Base-by-base conservation (phyloP, 2,329 filamentous ascomycete species). In the Calonectria pauciramosa region DNA sequence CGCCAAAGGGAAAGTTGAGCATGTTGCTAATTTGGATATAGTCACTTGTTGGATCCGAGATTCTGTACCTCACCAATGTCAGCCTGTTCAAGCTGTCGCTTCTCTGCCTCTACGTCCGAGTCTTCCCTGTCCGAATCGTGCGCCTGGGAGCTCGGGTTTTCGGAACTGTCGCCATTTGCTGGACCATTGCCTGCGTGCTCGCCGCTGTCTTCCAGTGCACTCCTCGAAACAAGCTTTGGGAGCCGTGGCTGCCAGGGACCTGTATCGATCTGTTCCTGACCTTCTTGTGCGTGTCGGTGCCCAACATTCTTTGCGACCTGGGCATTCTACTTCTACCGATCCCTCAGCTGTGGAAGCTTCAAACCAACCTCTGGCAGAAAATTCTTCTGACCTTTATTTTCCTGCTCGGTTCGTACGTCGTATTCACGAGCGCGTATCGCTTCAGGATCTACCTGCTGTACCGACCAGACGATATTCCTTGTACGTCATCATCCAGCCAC, bases 61-160 rank as follows among this genome's bases (percentile, higher is more conserved):
- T 63, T 26, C 3, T 63, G 23, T 63, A 63, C 56, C 56, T 63
- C 23, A 63, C 56, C 23, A 63, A 63, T 10, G 56, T 63, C 23
- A 63, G 56, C 8, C 56, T 63, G 4, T 63, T 63, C 36, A 63
- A 63, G 34, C 36, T 63, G 10, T 63, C 56, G 16, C 34, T 63
- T 20, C 56, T 63, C 34, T 63, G 56, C n/a, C 56, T 63, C 34
- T 63, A 63, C 34, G 56, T 63, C 34, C 34, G 56, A 41, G 56
- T 63, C 20, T 63, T 63, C 2, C 56, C 56, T 2, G 56, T 63
- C 36, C 34, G 36, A 11, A 13, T 36, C 14, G 56, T 63, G 5
- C 56, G 56, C 4, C 13, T 63, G 9, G 56, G 56, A 4, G 56
- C 56, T 3, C 16, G 23, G n/a, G 30, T 63, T 41, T 41, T 63